phyloP scores from a whole-genome alignment of 805 yeast species.

The Pichia nanzhaoensis region DNA sequence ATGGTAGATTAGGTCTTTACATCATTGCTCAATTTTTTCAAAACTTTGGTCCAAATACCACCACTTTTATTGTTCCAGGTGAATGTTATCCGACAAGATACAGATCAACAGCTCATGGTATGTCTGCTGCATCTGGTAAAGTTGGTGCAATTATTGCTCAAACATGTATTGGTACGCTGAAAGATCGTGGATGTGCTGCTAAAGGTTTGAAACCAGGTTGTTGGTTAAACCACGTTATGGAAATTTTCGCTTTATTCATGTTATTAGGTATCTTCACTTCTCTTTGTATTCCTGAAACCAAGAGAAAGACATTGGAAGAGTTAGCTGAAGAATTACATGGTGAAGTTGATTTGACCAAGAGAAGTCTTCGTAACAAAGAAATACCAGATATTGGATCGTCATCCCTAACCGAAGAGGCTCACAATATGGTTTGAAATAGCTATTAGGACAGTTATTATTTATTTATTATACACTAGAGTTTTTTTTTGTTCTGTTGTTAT shows the following conservation, averaged over 20 bases:
- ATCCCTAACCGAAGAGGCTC: background rate
- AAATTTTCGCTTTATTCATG: conserved; percentile 90
- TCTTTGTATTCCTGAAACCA: conserved; percentile 79
- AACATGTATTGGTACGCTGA: conserved; percentile 77
- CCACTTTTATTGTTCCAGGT: conserved; percentile 88
- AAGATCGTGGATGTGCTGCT: conserved; percentile 68
- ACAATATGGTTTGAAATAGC: conserved; percentile 2
- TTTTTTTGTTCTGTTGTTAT: background rate
- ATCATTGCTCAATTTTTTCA: conserved; percentile 81
- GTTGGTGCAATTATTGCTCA: conserved; percentile 91
- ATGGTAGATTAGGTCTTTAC: conserved; percentile 70
- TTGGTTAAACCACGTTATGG: conserved; percentile 90
- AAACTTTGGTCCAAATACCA: conserved; percentile 90
- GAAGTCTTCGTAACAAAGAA: background rate
- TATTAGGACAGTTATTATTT: background rate
- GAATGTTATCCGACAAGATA: conserved; percentile 91
- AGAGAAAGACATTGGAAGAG: conserved; percentile 85
- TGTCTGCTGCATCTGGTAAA: conserved; percentile 89
- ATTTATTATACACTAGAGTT: background rate
- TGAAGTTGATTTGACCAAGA: conserved; percentile 45
- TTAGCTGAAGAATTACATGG: conserved; percentile 76
- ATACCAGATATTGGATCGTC: conserved; percentile 4
- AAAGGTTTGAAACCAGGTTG: conserved; percentile 47
- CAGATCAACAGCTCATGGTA: conserved; percentile 93
- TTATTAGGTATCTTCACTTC: conserved; percentile 64